Conservation (phyloP, 345 rosid genomes). For the Citrus mangshanensis region DNA sequence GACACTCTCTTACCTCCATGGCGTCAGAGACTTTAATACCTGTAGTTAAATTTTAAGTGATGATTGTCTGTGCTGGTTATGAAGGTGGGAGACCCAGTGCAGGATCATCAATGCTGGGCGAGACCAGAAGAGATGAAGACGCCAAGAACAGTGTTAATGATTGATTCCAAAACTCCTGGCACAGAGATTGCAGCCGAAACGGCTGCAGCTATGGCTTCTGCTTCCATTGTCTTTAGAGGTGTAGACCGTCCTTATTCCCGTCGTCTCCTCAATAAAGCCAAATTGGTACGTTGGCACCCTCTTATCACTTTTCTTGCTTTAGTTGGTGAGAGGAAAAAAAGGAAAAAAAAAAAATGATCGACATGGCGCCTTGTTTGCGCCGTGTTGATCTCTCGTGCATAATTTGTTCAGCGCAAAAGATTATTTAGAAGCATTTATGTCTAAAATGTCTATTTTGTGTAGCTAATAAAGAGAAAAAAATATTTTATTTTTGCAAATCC, state of each 20-base stretch:
- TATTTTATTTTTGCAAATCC: too few species aligned
- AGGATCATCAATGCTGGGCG: constrained; percentile 82
- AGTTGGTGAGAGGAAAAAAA: too few species aligned
- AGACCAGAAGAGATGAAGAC: constrained; percentile 82
- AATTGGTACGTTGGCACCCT: constrained; percentile 31
- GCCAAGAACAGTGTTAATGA: constrained; percentile 61
- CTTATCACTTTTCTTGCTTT: too few species aligned
- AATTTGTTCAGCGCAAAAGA: too few species aligned
- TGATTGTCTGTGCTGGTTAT: not conserved
- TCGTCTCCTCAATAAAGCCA: constrained; percentile 79
- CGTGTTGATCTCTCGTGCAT: too few species aligned
- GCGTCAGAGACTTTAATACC: too few species aligned
- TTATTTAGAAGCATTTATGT: too few species aligned
- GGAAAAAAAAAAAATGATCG: too few species aligned
- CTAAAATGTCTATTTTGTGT: too few species aligned
- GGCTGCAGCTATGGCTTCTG: constrained; percentile 77
- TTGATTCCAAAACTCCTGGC: constrained; percentile 51
- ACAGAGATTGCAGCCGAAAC: constrained; percentile 88
- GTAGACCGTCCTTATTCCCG: constrained; percentile 52
- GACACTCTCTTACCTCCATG: too few species aligned
- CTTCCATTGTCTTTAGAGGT: constrained; percentile 63
- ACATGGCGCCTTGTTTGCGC: too few species aligned
- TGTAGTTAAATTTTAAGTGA: not conserved
- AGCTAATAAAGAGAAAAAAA: too few species aligned
- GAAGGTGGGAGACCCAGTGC: constrained; percentile 75